phyloP scores from a whole-genome alignment of 2,329 filamentous ascomycete genomes.

The Pseudogymnoascus sp. region DNA sequence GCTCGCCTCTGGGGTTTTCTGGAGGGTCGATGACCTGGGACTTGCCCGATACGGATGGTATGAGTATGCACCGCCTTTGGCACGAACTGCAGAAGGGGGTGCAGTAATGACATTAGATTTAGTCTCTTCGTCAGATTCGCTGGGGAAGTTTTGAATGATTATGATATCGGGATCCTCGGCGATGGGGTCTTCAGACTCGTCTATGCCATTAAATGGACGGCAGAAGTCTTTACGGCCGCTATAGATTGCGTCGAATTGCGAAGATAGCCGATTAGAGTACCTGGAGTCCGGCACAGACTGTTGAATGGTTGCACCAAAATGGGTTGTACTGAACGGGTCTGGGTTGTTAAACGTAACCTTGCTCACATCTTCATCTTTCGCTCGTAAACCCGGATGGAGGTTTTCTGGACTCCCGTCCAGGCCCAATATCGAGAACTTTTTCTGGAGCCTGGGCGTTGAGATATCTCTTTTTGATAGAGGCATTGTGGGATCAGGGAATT shows the following conservation, averaged over 20 bases:
- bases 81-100: neutral
- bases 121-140: neutral
- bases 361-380: neutral
- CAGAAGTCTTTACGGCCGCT: neutral
- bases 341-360: conserved; percentile 1
- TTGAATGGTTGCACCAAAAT: neutral
- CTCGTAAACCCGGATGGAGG: neutral
- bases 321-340: neutral
- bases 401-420: neutral
- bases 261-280: neutral
- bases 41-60: neutral
- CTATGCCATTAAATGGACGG: neutral
- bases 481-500: neutral
- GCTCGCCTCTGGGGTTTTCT: neutral
- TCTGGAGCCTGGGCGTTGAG: neutral
- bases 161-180: neutral
- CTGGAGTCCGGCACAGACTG: neutral
- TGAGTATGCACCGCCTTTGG: neutral
- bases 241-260: neutral
- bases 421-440: neutral
- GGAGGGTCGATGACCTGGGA: neutral
- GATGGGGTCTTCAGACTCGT: neutral
- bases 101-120: neutral
- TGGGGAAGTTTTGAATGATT: conserved; percentile 4
- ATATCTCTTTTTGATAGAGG: neutral